A percentile compares a stretch with the other conserved stretches of the same genome.
phyloP scores from a whole-genome alignment of 2,329 filamentous ascomycete species.

The Exophiala mesophila region DNA sequence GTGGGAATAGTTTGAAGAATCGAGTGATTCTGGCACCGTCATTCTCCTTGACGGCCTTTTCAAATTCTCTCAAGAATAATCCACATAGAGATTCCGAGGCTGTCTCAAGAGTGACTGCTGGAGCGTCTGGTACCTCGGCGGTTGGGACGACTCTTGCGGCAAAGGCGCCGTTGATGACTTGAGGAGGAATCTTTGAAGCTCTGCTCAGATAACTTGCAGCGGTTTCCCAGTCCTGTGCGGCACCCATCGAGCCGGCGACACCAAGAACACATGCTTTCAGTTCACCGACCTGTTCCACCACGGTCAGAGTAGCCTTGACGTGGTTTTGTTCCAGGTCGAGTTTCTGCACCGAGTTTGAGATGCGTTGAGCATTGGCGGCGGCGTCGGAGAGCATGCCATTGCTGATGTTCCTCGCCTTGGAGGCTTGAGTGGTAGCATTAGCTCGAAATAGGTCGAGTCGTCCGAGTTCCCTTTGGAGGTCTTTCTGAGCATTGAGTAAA shows the following conservation, averaged over 20 bases:
- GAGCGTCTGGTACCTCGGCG: slow-evolving; percentile 88
- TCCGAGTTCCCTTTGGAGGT: slow-evolving; percentile 78
- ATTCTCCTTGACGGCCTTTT: slow-evolving; percentile 80
- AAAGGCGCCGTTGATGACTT: slow-evolving; percentile 78
- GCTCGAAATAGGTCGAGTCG: slow-evolving; percentile 86
- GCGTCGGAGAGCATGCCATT: slow-evolving; percentile 87
- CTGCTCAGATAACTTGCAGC: slow-evolving; percentile 84
- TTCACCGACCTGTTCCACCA: slow-evolving; percentile 94
- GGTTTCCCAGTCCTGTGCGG: slow-evolving; percentile 97
- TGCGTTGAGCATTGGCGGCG: slow-evolving; percentile 75
- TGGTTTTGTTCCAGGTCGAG: slow-evolving; percentile 87
- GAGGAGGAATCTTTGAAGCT: slow-evolving; percentile 71
- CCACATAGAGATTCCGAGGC: slow-evolving; percentile 86
- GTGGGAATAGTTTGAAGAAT: slow-evolving; percentile 96
- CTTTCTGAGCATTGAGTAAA: slow-evolving; percentile 75
- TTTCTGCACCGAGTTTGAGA: slow-evolving; percentile 79
- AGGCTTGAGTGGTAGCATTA: slow-evolving; percentile 78
- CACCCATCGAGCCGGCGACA: slow-evolving; percentile 92
- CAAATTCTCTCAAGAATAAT: slow-evolving; percentile 89
- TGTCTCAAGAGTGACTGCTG: slow-evolving; percentile 77
- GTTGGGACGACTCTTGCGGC: slow-evolving; percentile 90
- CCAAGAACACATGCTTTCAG: slow-evolving; percentile 94
- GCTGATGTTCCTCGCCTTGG: slow-evolving; percentile 75
- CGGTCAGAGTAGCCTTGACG: slow-evolving; percentile 81
- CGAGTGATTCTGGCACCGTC: slow-evolving; percentile 86